phyloP scores from a whole-genome alignment of 1,284 basidiomycete genomes.

The Moesziomyces parantarcticus region DNA sequence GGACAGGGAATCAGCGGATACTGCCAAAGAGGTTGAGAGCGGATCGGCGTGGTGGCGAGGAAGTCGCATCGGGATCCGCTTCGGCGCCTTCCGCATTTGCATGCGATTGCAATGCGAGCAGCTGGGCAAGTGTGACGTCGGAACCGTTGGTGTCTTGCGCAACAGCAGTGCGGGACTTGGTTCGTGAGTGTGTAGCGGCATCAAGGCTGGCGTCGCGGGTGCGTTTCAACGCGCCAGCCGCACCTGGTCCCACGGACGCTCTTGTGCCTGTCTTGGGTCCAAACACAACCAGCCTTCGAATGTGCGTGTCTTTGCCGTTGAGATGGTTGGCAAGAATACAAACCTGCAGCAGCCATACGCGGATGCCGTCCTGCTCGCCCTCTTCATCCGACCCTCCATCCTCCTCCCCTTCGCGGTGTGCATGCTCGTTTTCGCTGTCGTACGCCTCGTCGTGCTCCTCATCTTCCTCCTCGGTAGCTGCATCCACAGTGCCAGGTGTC shows the following conservation, averaged over 20 bases:
- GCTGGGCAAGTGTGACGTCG: slow-evolving; percentile 32
- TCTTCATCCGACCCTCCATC: slow-evolving; percentile 78
- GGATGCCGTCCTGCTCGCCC: slow-evolving; percentile 52
- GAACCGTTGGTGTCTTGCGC: background rate
- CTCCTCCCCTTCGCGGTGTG: background rate
- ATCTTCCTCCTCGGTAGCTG: slow-evolving; percentile 74
- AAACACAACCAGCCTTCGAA: slow-evolving; percentile 85
- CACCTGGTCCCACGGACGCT: background rate
- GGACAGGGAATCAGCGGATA: slow-evolving; percentile 13
- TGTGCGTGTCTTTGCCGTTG: slow-evolving; percentile 98
- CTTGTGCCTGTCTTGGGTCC: slow-evolving; percentile 72
- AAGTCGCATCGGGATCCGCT: slow-evolving; percentile 3
- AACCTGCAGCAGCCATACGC: slow-evolving; percentile 85
- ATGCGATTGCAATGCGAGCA: slow-evolving; percentile 16
- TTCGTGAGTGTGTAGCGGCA: background rate
- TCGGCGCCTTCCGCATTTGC: background rate
- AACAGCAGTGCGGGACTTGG: slow-evolving; percentile 3
- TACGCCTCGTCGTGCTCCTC: slow-evolving; percentile 70
- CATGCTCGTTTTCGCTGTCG: slow-evolving; percentile 13
- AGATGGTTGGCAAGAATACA: slow-evolving; percentile 93
- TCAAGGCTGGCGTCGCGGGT: background rate
- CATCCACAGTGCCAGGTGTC: slow-evolving; percentile 72
- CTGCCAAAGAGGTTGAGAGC: slow-evolving; percentile 37
- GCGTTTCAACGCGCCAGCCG: slow-evolving; percentile 6
- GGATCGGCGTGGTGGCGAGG: slow-evolving; percentile 13